Percentiles rank a stretch among this genome's conserved stretches.
Evolutionary conservation across 371 early-diverging fungal species (phyloP).

Genomic region (Rhizopus microsporus): DNA sequence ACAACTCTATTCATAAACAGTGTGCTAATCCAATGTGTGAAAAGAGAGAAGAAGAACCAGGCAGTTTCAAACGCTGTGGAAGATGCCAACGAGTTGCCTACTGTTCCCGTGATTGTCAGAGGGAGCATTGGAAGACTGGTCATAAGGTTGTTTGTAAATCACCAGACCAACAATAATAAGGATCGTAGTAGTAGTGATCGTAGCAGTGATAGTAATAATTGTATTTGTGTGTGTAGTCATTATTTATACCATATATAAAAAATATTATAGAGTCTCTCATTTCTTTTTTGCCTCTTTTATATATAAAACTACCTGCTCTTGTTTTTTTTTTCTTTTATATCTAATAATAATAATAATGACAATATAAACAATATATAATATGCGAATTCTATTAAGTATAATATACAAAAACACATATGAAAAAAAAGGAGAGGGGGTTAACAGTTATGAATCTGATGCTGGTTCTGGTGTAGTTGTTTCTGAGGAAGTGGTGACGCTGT

Average conservation of each 20-base stretch:
- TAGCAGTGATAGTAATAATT: neutral
- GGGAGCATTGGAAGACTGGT: slow-evolving; percentile 62
- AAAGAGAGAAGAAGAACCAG: slow-evolving; percentile 52
- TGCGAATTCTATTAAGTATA: no score
- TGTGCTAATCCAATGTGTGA: slow-evolving; percentile 52
- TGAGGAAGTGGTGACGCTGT: neutral
- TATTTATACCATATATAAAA: no score
- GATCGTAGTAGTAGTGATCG: slow-evolving; percentile 3
- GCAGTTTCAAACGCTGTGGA: slow-evolving; percentile 60
- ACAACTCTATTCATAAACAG: slow-evolving; percentile 36
- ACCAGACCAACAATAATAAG: slow-evolving; percentile 11
- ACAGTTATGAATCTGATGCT: slow-evolving; percentile 2
- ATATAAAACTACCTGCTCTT: no score
- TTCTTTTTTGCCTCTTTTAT: no score
- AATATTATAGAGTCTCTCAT: no score
- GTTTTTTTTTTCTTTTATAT: no score
- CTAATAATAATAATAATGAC: no score
- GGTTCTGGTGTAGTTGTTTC: neutral
- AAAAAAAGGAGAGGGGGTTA: neutral
- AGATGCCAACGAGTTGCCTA: slow-evolving; percentile 57
- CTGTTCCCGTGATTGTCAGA: slow-evolving; percentile 64
- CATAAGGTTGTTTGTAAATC: slow-evolving; percentile 54
- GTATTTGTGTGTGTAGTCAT: no score
- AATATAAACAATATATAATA: no score
- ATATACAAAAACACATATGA: neutral